Base-by-base conservation (phyloP, 306 rosid genomes). In the Psophocarpus tetragonolobus region DNA sequence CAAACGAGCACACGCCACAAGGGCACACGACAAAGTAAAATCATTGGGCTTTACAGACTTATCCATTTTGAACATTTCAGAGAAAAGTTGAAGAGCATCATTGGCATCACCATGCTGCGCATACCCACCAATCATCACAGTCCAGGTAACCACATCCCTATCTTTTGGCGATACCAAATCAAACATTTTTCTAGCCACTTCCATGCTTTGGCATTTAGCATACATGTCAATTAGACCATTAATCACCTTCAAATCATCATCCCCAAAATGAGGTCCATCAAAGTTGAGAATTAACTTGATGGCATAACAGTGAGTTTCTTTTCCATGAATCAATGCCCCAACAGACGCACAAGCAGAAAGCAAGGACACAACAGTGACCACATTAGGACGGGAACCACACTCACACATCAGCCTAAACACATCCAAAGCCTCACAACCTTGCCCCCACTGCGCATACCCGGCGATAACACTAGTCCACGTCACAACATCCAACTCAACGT, bases 191-290 rank as follows among this genome's bases (percentile, higher is more conserved):
- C 73, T 85, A 27, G 96, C 94, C 20, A 87, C 84, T 68, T 75
- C 68, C 5, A 61, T 29, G 62, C 86, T 83, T 73, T 73, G 80
- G 85, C 98, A 88, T 81, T 93, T 93, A 61, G 90, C 87, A 82
- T 93, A 93, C 98, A 93, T 91, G 82, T 93, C 97, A 79, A 93
- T 90, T 18, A 93, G 85, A 82, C 92, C 91, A 83, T 94, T 94
- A 45, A 91, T 77, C 53, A 91, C 87, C 97, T 86, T 87, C 45
- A 85, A 2, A 84, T 91, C 91, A 81, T 91, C 92, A 29, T 71
- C 88, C 35, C 83, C 88, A 0, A 42, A 58, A 83, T 88, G 83
- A 73, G 24, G 80, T 77, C 80, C 76, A 8, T 86, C 82, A 2
- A 74, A 24, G 41, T 87, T 81, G 57, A 93, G 82, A 23, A 85